Evolutionary conservation across 73 alveolate genomes (phyloP).

Genomic region (Blepharisma stoltei): DNA sequence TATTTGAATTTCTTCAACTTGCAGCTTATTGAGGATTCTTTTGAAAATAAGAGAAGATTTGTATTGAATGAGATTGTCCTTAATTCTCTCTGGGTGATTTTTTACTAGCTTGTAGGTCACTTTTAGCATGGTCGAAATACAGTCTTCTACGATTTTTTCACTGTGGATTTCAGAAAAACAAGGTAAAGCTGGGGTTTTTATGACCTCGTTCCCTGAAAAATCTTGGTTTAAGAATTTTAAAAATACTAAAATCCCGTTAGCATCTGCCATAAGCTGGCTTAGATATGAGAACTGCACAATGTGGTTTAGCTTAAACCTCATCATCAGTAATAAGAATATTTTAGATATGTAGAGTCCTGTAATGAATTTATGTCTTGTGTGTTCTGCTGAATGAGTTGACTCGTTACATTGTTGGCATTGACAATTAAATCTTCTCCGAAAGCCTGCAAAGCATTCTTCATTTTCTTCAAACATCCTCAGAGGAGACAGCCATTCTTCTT

Average conservation of each 20-base stretch:
- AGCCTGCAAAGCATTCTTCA: not conserved
- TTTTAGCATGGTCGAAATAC: not conserved
- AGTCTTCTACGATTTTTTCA: not conserved
- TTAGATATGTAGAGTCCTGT: constrained; percentile 45
- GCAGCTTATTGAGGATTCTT: not conserved
- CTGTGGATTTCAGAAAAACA: not conserved
- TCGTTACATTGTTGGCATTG: no score
- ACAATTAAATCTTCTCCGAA: no score
- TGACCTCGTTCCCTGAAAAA: constrained; percentile 39
- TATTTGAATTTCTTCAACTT: not conserved
- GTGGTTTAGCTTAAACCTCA: constrained; percentile 46
- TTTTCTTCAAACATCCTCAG: not conserved
- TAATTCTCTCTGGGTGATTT: constrained; percentile 14
- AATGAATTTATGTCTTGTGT: constrained; percentile 47
- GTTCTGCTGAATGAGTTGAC: not conserved
- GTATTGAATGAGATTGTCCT: not conserved
- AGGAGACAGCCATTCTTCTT: constrained; percentile 18
- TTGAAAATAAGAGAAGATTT: constrained; percentile 11
- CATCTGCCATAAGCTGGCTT: constrained; percentile 58
- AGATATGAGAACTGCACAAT: constrained; percentile 42
- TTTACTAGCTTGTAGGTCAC: not conserved
- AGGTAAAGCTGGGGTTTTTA: constrained; percentile 19
- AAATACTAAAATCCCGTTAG: constrained; percentile 59
- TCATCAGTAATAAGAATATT: constrained; percentile 43
- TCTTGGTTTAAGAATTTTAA: constrained; percentile 60